A percentile compares a stretch with the other conserved stretches of the same genome.
These are phyloP conservation scores for Saccharomycopsis capsularis DNA, from an alignment of 805 yeast species.

Conservation along the genomic window DNA sequence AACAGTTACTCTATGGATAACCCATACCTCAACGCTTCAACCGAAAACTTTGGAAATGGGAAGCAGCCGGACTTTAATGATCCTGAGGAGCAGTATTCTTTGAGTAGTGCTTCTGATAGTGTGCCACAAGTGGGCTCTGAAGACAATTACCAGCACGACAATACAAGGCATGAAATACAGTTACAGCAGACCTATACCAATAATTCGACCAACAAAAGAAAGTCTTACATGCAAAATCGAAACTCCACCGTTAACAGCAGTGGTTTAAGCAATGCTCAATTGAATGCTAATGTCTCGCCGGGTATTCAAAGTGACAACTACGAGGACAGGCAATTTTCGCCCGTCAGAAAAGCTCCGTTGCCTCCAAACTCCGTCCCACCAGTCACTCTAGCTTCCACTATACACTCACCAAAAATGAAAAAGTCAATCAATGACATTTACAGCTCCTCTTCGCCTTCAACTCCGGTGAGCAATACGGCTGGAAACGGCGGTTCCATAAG, in stretches of 20 bases:
- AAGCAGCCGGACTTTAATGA: not conserved
- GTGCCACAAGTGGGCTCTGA: constrained; percentile 5
- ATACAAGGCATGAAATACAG: not conserved
- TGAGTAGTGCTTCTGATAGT: not conserved
- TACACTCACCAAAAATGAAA: not conserved
- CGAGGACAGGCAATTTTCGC: constrained; percentile 37
- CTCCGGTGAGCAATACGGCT: not conserved
- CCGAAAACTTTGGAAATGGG: constrained; percentile 9
- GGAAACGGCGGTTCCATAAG: not conserved
- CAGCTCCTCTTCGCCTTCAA: constrained; percentile 3
- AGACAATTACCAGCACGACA: not conserved
- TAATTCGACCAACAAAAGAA: not conserved
- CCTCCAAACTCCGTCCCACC: constrained; percentile 36
- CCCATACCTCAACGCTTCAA: constrained; percentile 19
- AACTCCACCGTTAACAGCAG: not conserved
- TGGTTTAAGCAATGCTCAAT: not conserved
- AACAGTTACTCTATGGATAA: constrained; percentile 20
- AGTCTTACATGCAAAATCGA: not conserved
- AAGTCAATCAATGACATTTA: not conserved
- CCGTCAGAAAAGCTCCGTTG: constrained; percentile 69
- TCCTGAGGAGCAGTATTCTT: constrained; percentile 1
- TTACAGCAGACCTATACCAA: not conserved
- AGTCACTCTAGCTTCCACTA: not conserved
- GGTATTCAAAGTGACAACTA: not conserved
- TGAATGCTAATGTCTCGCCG: constrained; percentile 1